Percentiles rank a stretch among this genome's conserved stretches.
These are phyloP conservation scores for Neospermospora avenae DNA, from an alignment of 2,329 filamentous ascomycete genomes.

Conservation along the genomic window DNA sequence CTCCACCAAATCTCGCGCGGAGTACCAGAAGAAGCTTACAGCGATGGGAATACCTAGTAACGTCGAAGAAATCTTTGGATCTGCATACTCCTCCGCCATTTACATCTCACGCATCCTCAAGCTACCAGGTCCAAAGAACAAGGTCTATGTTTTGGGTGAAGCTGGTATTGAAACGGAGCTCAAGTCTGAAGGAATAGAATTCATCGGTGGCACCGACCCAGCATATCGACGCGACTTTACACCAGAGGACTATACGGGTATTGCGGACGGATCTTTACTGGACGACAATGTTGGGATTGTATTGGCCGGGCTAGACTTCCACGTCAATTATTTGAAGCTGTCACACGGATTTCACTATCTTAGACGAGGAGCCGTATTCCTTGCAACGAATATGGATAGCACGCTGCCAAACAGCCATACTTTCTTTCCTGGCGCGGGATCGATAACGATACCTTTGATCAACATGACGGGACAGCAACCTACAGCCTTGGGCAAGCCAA, in stretches of 20 bases:
- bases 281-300: constrained; percentile 90
- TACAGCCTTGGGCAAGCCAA: constrained; percentile 84
- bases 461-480: constrained; percentile 70
- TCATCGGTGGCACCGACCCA: constrained; percentile 84
- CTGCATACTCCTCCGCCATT: constrained; percentile 89
- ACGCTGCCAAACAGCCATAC: constrained; percentile 78
- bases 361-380: constrained; percentile 74
- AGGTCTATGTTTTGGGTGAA: constrained; percentile 93
- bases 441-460: constrained; percentile 72
- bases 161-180: constrained; percentile 88
- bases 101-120: constrained; percentile 93
- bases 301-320: constrained; percentile 86
- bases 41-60: constrained; percentile 73
- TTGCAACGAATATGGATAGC: constrained; percentile 91
- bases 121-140: constrained; percentile 74
- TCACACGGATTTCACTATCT: constrained; percentile 84
- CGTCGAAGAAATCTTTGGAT: constrained; percentile 87
- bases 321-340: constrained; percentile 93
- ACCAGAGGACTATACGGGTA: constrained; percentile 72
- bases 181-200: constrained; percentile 70
- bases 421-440: constrained; percentile 89
- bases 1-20: constrained; percentile 89
- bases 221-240: constrained; percentile 72
- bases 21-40: constrained; percentile 91
- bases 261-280: constrained; percentile 72